Evolutionary conservation across 2,329 filamentous ascomycete genomes (phyloP).

Genomic region (Penicillium sp.): DNA sequence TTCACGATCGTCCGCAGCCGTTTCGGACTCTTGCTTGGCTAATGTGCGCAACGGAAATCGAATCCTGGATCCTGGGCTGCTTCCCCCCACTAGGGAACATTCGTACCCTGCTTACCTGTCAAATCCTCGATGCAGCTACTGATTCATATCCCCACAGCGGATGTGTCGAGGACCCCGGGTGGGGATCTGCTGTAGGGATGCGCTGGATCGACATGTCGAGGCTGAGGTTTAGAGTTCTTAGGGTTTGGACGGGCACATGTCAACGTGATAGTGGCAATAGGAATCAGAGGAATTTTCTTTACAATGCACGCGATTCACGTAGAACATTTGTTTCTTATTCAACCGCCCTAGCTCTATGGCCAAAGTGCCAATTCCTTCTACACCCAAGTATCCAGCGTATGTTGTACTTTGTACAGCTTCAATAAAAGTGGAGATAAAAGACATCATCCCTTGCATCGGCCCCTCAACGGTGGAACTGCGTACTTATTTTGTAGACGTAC

Average conservation of each 20-base stretch:
- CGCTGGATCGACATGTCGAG: neutral
- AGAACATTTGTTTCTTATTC: neutral
- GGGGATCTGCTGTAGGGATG: neutral
- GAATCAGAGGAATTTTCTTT: too few relatives aligned
- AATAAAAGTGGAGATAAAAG: neutral
- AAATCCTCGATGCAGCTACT: neutral
- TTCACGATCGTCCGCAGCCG: neutral
- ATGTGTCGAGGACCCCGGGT: neutral
- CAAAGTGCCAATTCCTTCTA: too few relatives aligned
- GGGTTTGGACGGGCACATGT: neutral
- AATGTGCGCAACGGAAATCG: neutral
- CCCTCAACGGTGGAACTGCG: neutral
- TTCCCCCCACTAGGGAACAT: neutral
- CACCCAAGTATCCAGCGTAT: too few relatives aligned
- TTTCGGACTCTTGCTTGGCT: neutral
- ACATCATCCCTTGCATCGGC: slow-evolving; percentile 3
- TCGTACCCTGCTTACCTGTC: neutral
- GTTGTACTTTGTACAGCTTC: neutral
- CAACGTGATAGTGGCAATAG: neutral
- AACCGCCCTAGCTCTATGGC: neutral
- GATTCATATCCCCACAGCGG: slow-evolving; percentile 1
- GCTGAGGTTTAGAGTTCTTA: neutral
- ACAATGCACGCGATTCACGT: neutral
- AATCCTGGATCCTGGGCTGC: neutral
- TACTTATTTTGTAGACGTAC: neutral